phyloP scores from a whole-genome alignment of 176 grass and related monocot species.

The Ampelocalamus luodianensis region DNA sequence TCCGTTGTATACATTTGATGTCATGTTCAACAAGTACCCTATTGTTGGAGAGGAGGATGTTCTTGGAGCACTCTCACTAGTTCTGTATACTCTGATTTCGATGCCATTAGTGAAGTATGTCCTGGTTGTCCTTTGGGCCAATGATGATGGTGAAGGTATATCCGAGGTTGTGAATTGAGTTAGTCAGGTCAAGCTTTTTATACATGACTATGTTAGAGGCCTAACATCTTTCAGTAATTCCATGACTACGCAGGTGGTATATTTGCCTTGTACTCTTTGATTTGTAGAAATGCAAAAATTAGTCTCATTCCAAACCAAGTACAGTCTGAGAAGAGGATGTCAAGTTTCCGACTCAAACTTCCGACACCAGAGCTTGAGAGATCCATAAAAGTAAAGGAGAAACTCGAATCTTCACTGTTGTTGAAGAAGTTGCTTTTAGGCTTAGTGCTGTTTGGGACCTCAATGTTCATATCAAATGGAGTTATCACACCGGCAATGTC shows the following conservation, averaged over 20 bases:
- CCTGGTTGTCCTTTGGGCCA: slow-evolving; percentile 83
- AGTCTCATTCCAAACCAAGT: slow-evolving; percentile 85
- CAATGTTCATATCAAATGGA: slow-evolving; percentile 96
- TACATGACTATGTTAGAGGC: slow-evolving; percentile 31
- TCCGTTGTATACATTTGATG: slow-evolving; percentile 96
- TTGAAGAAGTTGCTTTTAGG: slow-evolving; percentile 81
- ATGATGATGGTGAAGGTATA: slow-evolving; percentile 91
- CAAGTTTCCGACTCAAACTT: slow-evolving; percentile 79
- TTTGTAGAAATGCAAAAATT: slow-evolving; percentile 88
- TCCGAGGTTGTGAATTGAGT: slow-evolving; percentile 58
- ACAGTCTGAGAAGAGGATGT: slow-evolving; percentile 76
- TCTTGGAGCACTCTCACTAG: slow-evolving; percentile 87
- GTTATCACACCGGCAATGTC: slow-evolving; percentile 97
- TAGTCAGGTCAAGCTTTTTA: slow-evolving; percentile 23
- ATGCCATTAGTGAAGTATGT: slow-evolving; percentile 90
- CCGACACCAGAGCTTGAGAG: slow-evolving; percentile 75
- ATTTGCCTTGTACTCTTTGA: slow-evolving; percentile 97
- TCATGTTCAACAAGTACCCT: slow-evolving; percentile 82
- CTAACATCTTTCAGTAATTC: slow-evolving; percentile 43
- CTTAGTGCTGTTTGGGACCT: slow-evolving; percentile 86
- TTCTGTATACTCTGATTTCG: slow-evolving; percentile 87
- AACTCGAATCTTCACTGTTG: slow-evolving; percentile 71
- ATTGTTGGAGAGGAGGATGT: slow-evolving; percentile 81
- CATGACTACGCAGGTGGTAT: slow-evolving; percentile 75
- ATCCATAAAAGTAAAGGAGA: slow-evolving; percentile 88